A percentile compares a stretch with the other conserved stretches of the same genome.
Conservation (phyloP, 1,284 basidiomycete species). For the Gomphus sp. region DNA sequence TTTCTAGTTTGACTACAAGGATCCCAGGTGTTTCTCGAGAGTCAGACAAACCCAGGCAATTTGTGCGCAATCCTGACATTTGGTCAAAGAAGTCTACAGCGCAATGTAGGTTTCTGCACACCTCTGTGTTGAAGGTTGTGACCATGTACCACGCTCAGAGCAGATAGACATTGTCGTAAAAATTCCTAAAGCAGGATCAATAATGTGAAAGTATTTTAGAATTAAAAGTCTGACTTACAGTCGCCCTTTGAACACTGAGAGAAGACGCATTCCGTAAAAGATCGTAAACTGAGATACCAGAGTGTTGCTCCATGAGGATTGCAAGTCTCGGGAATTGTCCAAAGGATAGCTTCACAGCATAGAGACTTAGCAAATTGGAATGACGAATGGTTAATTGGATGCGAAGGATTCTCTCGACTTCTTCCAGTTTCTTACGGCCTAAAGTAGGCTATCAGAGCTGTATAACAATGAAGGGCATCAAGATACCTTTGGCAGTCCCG, state of each 20-base stretch:
- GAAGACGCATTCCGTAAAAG: constrained; percentile 60
- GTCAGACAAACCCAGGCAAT: constrained; percentile 49
- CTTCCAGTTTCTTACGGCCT: constrained; percentile 57
- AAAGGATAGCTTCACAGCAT: constrained; percentile 53
- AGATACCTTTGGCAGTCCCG: constrained; percentile 45
- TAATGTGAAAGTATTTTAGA: not conserved
- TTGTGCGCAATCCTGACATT: constrained; percentile 41
- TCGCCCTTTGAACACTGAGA: constrained; percentile 21
- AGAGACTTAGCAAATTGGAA: constrained; percentile 48
- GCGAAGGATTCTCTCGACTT: constrained; percentile 55
- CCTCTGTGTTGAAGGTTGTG: constrained; percentile 58
- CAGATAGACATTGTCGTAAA: constrained; percentile 57
- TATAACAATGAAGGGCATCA: not conserved
- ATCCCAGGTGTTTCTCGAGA: constrained; percentile 36
- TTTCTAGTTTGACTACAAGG: constrained; percentile 58
- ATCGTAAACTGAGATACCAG: constrained; percentile 53
- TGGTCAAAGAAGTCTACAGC: not conserved
- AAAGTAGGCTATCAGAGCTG: not conserved
- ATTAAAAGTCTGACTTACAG: constrained; percentile 8
- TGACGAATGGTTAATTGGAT: constrained; percentile 48
- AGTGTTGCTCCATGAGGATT: constrained; percentile 57
- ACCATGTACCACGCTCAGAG: constrained; percentile 53
- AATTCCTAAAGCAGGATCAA: constrained; percentile 42
- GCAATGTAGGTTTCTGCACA: constrained; percentile 13
- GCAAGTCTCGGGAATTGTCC: constrained; percentile 46